Evolutionary conservation across 768 basidiomycete genomes (phyloP).

Genomic region (Leucocoprinus leucothites): DNA sequence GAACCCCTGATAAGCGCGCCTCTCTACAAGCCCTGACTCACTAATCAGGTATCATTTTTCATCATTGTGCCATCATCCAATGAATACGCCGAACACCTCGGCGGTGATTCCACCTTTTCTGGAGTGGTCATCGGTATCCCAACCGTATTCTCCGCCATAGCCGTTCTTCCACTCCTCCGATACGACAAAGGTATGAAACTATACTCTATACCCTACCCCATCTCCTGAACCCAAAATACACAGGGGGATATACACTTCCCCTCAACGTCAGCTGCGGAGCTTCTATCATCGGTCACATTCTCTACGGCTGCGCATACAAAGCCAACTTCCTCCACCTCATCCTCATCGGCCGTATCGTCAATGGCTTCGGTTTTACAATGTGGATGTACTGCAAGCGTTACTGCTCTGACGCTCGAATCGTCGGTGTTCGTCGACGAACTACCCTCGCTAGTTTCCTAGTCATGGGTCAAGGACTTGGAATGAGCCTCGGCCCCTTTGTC

Average conservation of each 20-base stretch:
- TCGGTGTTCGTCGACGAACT: constrained; percentile 60
- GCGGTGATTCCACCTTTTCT: constrained; percentile 63
- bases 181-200: constrained; percentile 54
- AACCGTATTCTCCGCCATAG: constrained; percentile 54
- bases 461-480: constrained; percentile 57
- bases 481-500: constrained; percentile 60
- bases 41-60: constrained; percentile 57
- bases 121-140: constrained; percentile 69
- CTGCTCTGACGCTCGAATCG: constrained; percentile 64
- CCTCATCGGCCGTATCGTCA: constrained; percentile 62
- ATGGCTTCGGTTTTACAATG: constrained; percentile 54
- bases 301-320: constrained; percentile 62
- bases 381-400: constrained; percentile 71
- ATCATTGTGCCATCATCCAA: constrained; percentile 66
- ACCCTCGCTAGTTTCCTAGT: constrained; percentile 64
- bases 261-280: constrained; percentile 52
- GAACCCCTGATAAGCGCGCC: not conserved
- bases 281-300: constrained; percentile 51
- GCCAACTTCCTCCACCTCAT: constrained; percentile 63
- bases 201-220: too few relatives aligned
- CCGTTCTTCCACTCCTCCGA: constrained; percentile 51
- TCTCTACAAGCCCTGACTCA: not conserved
- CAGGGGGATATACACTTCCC: constrained; percentile 55
- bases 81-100: constrained; percentile 57
- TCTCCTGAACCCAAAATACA: too few relatives aligned